Evolutionary conservation across 768 basidiomycete genomes (phyloP).

Genomic region (Tulasnella sp.): DNA sequence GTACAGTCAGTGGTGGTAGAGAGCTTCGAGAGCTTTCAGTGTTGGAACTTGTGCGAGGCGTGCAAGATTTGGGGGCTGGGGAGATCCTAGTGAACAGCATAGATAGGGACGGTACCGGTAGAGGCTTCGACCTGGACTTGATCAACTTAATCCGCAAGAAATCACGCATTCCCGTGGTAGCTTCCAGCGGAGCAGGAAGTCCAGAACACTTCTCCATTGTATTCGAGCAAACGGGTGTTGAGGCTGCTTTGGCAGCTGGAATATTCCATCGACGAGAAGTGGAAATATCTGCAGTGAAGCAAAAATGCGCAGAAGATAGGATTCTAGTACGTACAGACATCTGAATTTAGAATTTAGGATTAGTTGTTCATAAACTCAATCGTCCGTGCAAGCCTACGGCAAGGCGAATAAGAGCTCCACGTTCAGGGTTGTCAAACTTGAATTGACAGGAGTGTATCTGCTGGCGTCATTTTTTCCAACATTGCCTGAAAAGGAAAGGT

Average conservation of each 20-base stretch:
- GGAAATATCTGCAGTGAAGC: slow-evolving; percentile 67
- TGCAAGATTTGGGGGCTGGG: slow-evolving; percentile 83
- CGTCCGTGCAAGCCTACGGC: no score
- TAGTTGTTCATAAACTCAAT: no score
- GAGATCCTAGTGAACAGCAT: slow-evolving; percentile 94
- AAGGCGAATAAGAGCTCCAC: no score
- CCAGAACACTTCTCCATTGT: slow-evolving; percentile 77
- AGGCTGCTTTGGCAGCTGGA: slow-evolving; percentile 90
- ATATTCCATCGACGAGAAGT: slow-evolving; percentile 94
- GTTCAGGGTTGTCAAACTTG: no score
- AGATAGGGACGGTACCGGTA: slow-evolving; percentile 86
- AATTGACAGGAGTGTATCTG: no score
- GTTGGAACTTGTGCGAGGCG: slow-evolving; percentile 80
- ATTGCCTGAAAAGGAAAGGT: no score
- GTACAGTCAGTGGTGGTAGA: slow-evolving; percentile 89
- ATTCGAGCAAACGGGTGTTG: slow-evolving; percentile 64
- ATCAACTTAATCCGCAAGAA: slow-evolving; percentile 57
- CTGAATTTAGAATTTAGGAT: no score
- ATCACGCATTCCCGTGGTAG: slow-evolving; percentile 85
- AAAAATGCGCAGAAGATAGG: slow-evolving; percentile 23
- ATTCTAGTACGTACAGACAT: slow-evolving; percentile 23
- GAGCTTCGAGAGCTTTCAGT: slow-evolving; percentile 72
- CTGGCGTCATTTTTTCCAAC: no score
- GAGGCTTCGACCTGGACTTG: slow-evolving; percentile 82
- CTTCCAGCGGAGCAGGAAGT: slow-evolving; percentile 84